Conservation (phyloP, 805 yeast genomes). For the Sugiyamaella floridensis region DNA sequence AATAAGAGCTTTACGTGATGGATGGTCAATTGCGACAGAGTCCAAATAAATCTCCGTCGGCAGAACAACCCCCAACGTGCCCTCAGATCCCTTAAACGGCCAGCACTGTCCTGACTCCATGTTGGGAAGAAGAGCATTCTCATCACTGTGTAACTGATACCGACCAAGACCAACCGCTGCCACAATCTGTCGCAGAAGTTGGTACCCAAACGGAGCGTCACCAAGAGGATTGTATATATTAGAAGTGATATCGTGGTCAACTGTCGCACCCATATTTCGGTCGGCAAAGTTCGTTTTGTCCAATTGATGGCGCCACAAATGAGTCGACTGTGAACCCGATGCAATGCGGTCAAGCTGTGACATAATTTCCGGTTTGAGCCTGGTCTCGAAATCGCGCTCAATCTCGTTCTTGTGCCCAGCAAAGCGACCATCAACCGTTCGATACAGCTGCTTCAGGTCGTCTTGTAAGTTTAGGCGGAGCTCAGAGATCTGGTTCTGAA, state of each 20-base stretch:
- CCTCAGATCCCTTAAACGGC: slow-evolving; percentile 29
- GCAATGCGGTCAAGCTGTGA: not conserved
- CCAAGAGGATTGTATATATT: slow-evolving; percentile 16
- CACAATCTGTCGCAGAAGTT: slow-evolving; percentile 5
- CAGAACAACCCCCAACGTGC: slow-evolving; percentile 24
- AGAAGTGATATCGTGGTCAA: slow-evolving; percentile 21
- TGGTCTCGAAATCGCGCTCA: not conserved
- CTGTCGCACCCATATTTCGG: slow-evolving; percentile 22
- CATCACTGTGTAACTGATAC: slow-evolving; percentile 11
- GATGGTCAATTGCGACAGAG: slow-evolving; percentile 25
- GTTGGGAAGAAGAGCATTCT: slow-evolving; percentile 18
- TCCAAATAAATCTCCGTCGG: slow-evolving; percentile 19
- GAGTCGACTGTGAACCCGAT: not conserved
- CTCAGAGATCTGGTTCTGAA: not conserved
- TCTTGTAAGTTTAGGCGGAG: not conserved
- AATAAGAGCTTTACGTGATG: slow-evolving; percentile 17
- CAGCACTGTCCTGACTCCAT: slow-evolving; percentile 27
- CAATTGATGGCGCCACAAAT: not conserved
- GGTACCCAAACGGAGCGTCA: slow-evolving; percentile 8
- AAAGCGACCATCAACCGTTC: not conserved
- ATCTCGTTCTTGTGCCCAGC: not conserved
- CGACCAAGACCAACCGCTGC: slow-evolving; percentile 16
- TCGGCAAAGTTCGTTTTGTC: slow-evolving; percentile 16
- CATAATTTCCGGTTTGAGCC: not conserved
- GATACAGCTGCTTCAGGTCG: not conserved